These are phyloP conservation scores for Penicillium sp. DNA, from an alignment of 2,329 filamentous ascomycete species.

Conservation along the genomic window DNA sequence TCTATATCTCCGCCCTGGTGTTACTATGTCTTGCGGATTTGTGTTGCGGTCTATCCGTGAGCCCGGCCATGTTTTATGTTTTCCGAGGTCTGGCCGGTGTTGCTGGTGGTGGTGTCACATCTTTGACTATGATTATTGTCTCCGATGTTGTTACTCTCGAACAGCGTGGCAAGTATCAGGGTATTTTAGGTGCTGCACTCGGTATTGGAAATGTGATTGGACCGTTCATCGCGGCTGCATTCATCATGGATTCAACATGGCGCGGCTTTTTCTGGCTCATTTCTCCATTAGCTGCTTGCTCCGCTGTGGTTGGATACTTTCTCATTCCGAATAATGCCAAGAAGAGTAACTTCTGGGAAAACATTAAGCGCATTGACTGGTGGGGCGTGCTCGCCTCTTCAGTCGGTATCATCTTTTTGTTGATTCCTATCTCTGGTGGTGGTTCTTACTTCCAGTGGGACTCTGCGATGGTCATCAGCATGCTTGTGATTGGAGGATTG, in stretches of 20 bases:
- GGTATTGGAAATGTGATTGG: conserved; percentile 50
- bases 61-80: conserved; percentile 59
- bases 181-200: conserved; percentile 47
- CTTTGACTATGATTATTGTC: conserved; percentile 62
- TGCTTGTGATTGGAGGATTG: conserved; percentile 54
- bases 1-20: conserved; percentile 55
- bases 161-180: conserved; percentile 58
- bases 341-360: conserved; percentile 49
- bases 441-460: conserved; percentile 59
- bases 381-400: conserved; percentile 57
- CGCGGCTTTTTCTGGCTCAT: conserved; percentile 53
- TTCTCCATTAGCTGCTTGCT: conserved; percentile 51
- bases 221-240: conserved; percentile 49
- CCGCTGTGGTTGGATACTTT: conserved; percentile 50
- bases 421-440: conserved; percentile 65
- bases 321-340: conserved; percentile 55
- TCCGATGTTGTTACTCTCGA: conserved; percentile 61
- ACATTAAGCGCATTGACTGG: conserved; percentile 59
- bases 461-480: conserved; percentile 59
- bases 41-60: conserved; percentile 58
- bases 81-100: conserved; percentile 62
- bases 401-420: conserved; percentile 57
- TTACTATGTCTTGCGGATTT: conserved; percentile 59
- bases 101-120: conserved; percentile 62
- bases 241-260: conserved; percentile 46